phyloP scores from a whole-genome alignment of 148 eudicot genomes.

The Vaccinium corymbosum region DNA sequence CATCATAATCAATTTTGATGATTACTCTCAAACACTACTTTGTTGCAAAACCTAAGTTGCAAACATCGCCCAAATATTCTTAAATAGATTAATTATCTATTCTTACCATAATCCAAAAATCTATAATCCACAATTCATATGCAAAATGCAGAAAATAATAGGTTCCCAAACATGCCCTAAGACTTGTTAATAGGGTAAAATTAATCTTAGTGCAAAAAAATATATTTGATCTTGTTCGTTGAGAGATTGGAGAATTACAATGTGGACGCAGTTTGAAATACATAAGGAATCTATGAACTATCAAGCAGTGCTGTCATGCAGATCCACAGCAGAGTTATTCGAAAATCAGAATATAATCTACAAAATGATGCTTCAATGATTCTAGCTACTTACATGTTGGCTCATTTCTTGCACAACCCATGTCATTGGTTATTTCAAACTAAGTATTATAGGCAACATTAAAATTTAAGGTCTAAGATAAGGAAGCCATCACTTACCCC shows the following conservation, averaged over 20 bases:
- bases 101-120: too few species aligned
- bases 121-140: too few species aligned
- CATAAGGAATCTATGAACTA: slow-evolving; percentile 1
- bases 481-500: too few species aligned
- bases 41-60: too few species aligned
- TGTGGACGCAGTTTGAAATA: neutral
- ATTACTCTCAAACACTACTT: too few species aligned
- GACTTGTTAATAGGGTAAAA: too few species aligned
- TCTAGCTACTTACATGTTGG: neutral
- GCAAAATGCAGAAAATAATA: too few species aligned
- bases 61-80: too few species aligned
- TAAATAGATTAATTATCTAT: too few species aligned
- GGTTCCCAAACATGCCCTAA: too few species aligned
- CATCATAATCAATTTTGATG: too few species aligned
- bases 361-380: neutral
- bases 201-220: neutral
- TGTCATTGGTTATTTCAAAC: neutral
- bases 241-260: neutral
- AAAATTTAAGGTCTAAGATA: too few species aligned
- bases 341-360: neutral
- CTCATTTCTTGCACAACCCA: neutral
- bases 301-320: neutral
- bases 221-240: neutral
- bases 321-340: neutral
- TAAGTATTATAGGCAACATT: neutral